Conservation (phyloP, 768 basidiomycete species). For the Tricholoma matsutake region DNA sequence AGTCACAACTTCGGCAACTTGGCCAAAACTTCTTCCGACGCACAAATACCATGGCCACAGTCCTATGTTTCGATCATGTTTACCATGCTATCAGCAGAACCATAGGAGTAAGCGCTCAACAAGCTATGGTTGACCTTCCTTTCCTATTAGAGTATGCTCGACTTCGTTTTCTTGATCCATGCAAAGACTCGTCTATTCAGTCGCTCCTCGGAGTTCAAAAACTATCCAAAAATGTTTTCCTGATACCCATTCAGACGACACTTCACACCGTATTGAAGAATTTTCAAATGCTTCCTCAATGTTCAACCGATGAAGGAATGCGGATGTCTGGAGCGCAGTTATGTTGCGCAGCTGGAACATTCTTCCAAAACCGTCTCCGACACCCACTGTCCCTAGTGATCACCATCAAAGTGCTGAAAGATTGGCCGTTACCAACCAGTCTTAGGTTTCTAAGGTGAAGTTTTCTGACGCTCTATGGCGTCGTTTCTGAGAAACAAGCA, state of each 20-base stretch:
- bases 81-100: conserved; percentile 29
- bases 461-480: not conserved
- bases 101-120: conserved; percentile 15
- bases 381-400: not conserved
- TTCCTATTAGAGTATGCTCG: not conserved
- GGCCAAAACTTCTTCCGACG: conserved; percentile 25
- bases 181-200: not conserved
- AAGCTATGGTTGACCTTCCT: not conserved
- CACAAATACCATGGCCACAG: conserved; percentile 29
- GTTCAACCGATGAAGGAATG: not conserved
- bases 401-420: not conserved
- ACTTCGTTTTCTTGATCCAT: not conserved
- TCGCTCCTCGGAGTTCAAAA: not conserved
- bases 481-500: too few species aligned
- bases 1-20: conserved; percentile 26
- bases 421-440: conserved; percentile 30
- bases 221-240: not conserved
- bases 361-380: not conserved
- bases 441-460: conserved; percentile 40
- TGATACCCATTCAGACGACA: not conserved
- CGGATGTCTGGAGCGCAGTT: not conserved
- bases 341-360: not conserved
- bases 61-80: conserved; percentile 42
- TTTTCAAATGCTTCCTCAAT: not conserved
- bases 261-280: not conserved